Evolutionary conservation across 169 alveolate genomes (phyloP).

Genomic region (Plasmodium gonderi): DNA sequence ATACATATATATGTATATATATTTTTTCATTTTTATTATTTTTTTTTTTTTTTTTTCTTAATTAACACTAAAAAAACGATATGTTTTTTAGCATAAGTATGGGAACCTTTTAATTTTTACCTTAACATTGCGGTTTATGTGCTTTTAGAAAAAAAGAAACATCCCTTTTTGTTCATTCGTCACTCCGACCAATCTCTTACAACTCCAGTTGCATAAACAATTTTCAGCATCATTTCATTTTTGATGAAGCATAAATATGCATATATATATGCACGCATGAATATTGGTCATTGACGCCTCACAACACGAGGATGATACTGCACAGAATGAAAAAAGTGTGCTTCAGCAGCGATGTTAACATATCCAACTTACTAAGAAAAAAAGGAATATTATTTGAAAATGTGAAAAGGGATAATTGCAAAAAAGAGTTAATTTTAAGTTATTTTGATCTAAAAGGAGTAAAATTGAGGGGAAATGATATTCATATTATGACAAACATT

Average conservation of each 20-base stretch:
- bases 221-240: background rate
- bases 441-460: constrained; percentile 76
- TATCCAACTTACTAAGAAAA: constrained; percentile 50
- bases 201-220: background rate
- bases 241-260: background rate
- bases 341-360: constrained; percentile 48
- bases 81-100: background rate
- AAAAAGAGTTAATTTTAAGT: constrained; percentile 44
- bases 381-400: constrained; percentile 65
- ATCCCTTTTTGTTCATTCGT: background rate
- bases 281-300: background rate
- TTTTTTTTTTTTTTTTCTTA: background rate
- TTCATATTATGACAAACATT: constrained; percentile 83
- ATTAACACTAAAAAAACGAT: background rate
- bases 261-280: background rate
- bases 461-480: constrained; percentile 75
- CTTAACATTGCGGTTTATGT: background rate
- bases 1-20: too few species aligned
- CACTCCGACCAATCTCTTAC: background rate
- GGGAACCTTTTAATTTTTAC: background rate
- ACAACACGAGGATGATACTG: background rate
- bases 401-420: constrained; percentile 68
- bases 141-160: background rate
- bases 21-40: background rate
- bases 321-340: background rate